Conservation (phyloP, 768 basidiomycete genomes). For the Phanerodontia chrysosporium region DNA sequence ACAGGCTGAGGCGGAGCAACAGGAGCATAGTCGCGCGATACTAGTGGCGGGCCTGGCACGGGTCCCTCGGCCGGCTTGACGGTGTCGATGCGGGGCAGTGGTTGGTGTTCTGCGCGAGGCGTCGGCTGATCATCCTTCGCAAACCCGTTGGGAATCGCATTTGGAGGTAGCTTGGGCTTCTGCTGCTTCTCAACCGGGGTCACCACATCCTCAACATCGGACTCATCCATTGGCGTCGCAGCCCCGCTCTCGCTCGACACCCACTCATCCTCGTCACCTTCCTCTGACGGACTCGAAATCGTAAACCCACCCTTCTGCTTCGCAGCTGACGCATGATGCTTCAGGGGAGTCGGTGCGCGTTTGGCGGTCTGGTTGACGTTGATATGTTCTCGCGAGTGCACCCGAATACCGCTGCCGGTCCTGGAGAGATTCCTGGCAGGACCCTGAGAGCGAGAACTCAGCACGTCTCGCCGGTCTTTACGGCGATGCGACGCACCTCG, state of each 20-base stretch:
- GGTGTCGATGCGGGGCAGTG: slow-evolving; percentile 22
- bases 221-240: slow-evolving; percentile 55
- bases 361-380: slow-evolving; percentile 18
- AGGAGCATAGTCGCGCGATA: slow-evolving; percentile 16
- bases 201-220: slow-evolving; percentile 32
- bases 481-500: slow-evolving; percentile 38
- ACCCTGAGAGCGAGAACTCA: slow-evolving; percentile 12
- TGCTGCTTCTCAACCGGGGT: slow-evolving; percentile 23
- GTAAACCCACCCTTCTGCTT: slow-evolving; percentile 53
- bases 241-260: slow-evolving; percentile 76
- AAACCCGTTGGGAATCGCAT: slow-evolving; percentile 14
- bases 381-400: slow-evolving; percentile 23
- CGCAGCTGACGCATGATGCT: slow-evolving; percentile 10
- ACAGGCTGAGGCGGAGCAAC: background rate
- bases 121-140: slow-evolving; percentile 22
- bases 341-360: slow-evolving; percentile 11
- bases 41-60: background rate
- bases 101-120: slow-evolving; percentile 24
- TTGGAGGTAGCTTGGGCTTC: slow-evolving; percentile 11
- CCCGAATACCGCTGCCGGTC: slow-evolving; percentile 21
- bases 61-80: slow-evolving; percentile 11
- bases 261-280: slow-evolving; percentile 66
- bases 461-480: background rate
- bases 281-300: slow-evolving; percentile 46
- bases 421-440: slow-evolving; percentile 19